A percentile compares a stretch with the other conserved stretches of the same genome.
Conservation (phyloP, 1,139 yeast genomes). For the Taiozyma sp. region DNA sequence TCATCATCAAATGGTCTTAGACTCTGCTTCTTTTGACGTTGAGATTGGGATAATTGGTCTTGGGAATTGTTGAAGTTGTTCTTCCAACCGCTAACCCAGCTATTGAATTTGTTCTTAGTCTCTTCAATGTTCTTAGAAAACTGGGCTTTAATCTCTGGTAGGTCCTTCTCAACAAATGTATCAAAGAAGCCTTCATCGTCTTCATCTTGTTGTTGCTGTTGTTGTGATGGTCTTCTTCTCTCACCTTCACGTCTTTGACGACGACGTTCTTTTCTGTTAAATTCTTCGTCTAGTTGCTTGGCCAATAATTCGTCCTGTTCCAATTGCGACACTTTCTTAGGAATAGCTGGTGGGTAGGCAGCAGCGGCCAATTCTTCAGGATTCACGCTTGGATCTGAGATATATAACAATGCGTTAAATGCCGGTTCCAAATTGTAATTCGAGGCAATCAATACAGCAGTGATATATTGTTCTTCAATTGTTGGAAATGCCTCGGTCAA, state of each 20-base stretch:
- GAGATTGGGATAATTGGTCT: constrained; percentile 5
- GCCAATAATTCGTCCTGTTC: constrained; percentile 84
- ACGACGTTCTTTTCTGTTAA: constrained; percentile 31
- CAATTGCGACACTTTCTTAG: constrained; percentile 35
- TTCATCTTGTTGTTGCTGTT: constrained; percentile 26
- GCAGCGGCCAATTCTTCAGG: constrained; percentile 47
- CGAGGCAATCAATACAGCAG: constrained; percentile 82
- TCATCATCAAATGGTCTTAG: constrained; percentile 42
- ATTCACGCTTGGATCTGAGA: constrained; percentile 66
- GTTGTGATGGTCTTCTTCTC: constrained; percentile 26
- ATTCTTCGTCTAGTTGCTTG: constrained; percentile 70
- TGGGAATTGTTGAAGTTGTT: constrained; percentile 8
- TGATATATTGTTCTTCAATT: constrained; percentile 60
- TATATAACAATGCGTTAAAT: constrained; percentile 75
- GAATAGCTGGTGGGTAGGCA: constrained; percentile 22
- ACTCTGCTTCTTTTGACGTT: constrained; percentile 20
- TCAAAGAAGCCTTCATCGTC: constrained; percentile 46
- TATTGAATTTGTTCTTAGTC: constrained; percentile 70
- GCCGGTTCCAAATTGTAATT: constrained; percentile 79
- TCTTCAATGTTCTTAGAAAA: constrained; percentile 78
- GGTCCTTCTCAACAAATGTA: constrained; percentile 54
- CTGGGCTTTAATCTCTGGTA: constrained; percentile 64
- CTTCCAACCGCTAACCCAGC: constrained; percentile 66
- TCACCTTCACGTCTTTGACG: constrained; percentile 22
- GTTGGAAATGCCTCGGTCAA: constrained; percentile 80